Evolutionary conservation across 306 rosid species (phyloP), one percentile per base, ranked within the genome.

Genomic region (Hylodesmum podocarpum): DNA sequence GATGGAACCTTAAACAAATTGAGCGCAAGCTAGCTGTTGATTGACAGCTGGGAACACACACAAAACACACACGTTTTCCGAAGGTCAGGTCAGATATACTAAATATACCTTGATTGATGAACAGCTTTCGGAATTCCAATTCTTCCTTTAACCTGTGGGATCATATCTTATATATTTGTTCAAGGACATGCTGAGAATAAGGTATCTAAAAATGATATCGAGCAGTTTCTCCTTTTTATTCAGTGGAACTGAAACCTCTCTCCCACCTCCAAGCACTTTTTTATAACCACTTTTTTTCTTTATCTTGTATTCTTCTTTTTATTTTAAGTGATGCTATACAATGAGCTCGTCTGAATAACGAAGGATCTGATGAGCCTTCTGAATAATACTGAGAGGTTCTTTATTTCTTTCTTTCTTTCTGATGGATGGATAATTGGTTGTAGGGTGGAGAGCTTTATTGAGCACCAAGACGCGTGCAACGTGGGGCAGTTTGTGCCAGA

Each of bases 391-490:
- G 12, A 27, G 29, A 43, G 10, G 11, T 80, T 57, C 34, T 70
- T 61, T 31, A 37, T 50, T 62, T n/a, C 43, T 59, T 40, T 24
- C n/a, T n/a, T n/a, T n/a, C n/a, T n/a, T n/a, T n/a, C n/a, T n/a
- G n/a, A n/a, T n/a, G n/a, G n/a, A n/a, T n/a, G n/a, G n/a, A n/a
- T n/a, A 22, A 54, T 22, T 54, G 18, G 29, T 62, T 64, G 51
- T 70, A 96, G 99, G 89, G 99, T 95, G 77, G 99, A 95, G 86
- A 95, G 97, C 79, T 95, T 95, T 85, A 95, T 95, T 46, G 99
- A 95, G 66, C 99, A 95, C 71, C 99, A 95, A 88, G 99, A 95
- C 80, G 93, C 99, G 44, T 95, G 99, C 76, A 92, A 86, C 68
- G 79, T 89, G 88, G 97, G 97, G 5, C 84, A 85, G 37, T 80